Evolutionary conservation across 768 basidiomycete genomes (phyloP), one percentile per base, ranked within the genome.

Genomic region (Agrocybe pediades): DNA sequence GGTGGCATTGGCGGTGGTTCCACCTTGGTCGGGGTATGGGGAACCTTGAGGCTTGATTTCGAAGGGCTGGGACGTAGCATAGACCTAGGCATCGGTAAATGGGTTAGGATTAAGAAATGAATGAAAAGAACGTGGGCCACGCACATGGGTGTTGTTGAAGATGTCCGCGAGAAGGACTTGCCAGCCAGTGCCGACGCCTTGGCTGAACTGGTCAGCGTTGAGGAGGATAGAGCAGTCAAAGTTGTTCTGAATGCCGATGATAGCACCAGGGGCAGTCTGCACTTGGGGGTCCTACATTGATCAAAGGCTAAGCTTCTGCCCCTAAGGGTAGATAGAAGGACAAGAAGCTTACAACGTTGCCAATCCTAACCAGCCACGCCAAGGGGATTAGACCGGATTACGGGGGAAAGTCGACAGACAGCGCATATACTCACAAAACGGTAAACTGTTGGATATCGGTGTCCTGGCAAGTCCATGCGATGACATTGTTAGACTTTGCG

Each of bases 21-120:
- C 67, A 17, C 69, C 61, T 17, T 80, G 53, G 3, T 67, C 43
- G 9, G 85, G 83, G 61, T 83, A 88, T 11, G 72, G 7, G 29
- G 86, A 74, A 46, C 83, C 83, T 26, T 70, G 55, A 6, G 84
- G 63, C 65, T 84, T 82, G 67, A 91, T 77, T 65, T 83, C 80
- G 67, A 91, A 91, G 3, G 69, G 65, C 51, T 75, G 43, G 23
- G 85, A 82, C 30, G 66, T 62, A 11, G 84, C 83, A 55, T 76
- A 88, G 50, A 90, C 53, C 84, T 90, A 57, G n/a, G n/a, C 29
- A 17, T 15, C 21, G 16, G 16, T 9, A 23, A 21, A 42, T 41
- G 25, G 19, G 36, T 33, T 29, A 39, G 42, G 29, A 36, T 30
- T 9, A 29, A 9, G 39, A 17, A 36, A 9, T 26, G 19, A 6